Conservation (phyloP, 768 basidiomycete genomes). For the Glaciozyma antarctica region DNA sequence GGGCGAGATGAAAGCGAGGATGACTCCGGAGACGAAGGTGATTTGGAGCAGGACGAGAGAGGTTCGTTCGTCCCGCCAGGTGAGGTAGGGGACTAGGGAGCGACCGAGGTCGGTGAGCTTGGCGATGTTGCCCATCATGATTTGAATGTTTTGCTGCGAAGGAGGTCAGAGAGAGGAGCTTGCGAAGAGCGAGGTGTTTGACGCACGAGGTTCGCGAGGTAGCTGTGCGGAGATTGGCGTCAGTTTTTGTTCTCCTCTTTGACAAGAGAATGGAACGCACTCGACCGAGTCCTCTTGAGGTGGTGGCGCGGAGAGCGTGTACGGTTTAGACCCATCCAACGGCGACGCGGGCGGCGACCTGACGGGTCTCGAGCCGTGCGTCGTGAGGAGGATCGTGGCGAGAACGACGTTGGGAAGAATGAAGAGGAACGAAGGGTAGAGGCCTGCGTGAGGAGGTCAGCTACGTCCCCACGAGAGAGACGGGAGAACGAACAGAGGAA, state of each 20-base stretch:
- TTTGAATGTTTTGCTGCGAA: conserved; percentile 28
- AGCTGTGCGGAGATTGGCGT: neutral
- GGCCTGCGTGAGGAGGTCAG: conserved; percentile 7
- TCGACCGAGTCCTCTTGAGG: conserved; percentile 20
- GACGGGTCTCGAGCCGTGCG: conserved; percentile 6
- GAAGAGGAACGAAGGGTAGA: conserved; percentile 15
- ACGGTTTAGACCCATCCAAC: neutral
- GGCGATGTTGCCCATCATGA: conserved; percentile 34
- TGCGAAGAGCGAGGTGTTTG: neutral
- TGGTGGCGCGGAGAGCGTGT: neutral
- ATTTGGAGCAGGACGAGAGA: conserved; percentile 30
- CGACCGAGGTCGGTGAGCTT: conserved; percentile 31
- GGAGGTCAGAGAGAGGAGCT: neutral
- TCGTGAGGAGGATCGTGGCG: conserved; percentile 17
- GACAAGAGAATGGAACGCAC: neutral
- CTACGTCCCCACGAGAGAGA: too few species aligned
- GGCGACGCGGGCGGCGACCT: neutral
- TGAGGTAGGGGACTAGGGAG: conserved; percentile 29
- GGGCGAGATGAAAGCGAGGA: conserved; percentile 16
- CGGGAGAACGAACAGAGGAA: conserved; percentile 25
- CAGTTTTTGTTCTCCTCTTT: neutral
- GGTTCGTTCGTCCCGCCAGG: conserved; percentile 30
- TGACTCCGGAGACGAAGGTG: conserved; percentile 16
- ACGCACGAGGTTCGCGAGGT: conserved; percentile 25
- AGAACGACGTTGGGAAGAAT: conserved; percentile 21